Evolutionary conservation across 2,329 filamentous ascomycete genomes (phyloP), one percentile per base, ranked within the genome.

Genomic region (Colletotrichum sansevieriae): DNA sequence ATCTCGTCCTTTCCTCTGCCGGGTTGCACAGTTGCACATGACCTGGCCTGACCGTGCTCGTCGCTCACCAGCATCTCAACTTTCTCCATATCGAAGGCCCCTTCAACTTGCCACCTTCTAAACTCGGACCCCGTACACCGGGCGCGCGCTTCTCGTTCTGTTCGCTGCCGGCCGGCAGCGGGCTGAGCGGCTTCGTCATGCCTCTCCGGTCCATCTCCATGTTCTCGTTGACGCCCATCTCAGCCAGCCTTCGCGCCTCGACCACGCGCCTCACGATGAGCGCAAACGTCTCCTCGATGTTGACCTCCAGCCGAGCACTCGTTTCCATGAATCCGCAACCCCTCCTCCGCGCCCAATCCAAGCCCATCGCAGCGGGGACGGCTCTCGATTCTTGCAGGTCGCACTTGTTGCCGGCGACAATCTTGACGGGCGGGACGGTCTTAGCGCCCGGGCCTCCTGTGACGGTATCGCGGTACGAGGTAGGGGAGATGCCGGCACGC

Each of bases 251-350:
- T 20, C 87, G 78, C n/a, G 82, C 82, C 81, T 90, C 88, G 54
- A 87, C 83, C 58, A 91, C 89, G 59, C 88, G 83, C 29, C 88
- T 83, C 49, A 91, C 86, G 68, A 91, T 87, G 44, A 90, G 84
- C 41, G 91, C 92, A 84, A 96, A 96, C 0, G 92, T 95, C 85
- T 96, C 93, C 78, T 96, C 93, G 71, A 96, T 93, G 77, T 96
- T 96, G 72, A 96, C 93, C 83, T 94, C 92, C 74, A 94, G 88
- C 63, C 92, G 83, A 4, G 93, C 93, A 75, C 91, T 94, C 71
- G 93, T 96, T 86, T 96, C 93, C 93, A 96, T 96, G 81, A 96
- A 96, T 44, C 92, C 93, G 80, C 92, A 95, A 49, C 89, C 89
- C 63, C 87, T 84, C 68, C 83, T 83, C 70, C 92, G 83, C 58